phyloP scores from a whole-genome alignment of 2,329 filamentous ascomycete genomes.

The Cercospora nicotianae region DNA sequence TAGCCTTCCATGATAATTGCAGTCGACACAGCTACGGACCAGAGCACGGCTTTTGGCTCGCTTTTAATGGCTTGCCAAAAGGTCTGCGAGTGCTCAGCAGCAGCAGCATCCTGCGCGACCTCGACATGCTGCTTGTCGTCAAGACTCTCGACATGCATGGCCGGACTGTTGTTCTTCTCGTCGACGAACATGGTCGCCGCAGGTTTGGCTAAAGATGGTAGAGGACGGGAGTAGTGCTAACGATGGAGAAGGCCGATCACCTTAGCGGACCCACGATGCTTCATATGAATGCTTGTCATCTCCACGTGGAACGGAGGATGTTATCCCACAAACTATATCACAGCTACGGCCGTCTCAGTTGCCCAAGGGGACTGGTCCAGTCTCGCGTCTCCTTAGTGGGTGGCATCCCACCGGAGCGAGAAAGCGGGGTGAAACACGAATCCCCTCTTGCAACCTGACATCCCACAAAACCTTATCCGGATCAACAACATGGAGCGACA shows the following conservation, averaged over 20 bases:
- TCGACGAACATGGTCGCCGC: not conserved
- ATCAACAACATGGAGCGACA: not conserved
- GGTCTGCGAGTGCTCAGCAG: constrained; percentile 24
- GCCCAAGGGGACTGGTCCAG: not conserved
- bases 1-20: constrained; percentile 60
- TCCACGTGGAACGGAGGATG: not conserved
- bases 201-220: not conserved
- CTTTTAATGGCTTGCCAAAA: constrained; percentile 40
- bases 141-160: constrained; percentile 3
- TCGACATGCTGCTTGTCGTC: constrained; percentile 14
- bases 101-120: constrained; percentile 16
- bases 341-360: not conserved
- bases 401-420: not conserved
- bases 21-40: constrained; percentile 59
- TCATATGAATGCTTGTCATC: not conserved
- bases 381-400: not conserved
- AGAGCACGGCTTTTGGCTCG: constrained; percentile 49
- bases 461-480: not conserved
- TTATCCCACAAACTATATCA: constrained; percentile 3
- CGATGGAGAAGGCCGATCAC: not conserved
- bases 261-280: not conserved
- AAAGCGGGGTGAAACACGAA: not conserved
- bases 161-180: not conserved
- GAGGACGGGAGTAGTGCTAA: not conserved
- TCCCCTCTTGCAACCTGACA: not conserved